These are phyloP conservation scores for Brasilioporus rufonigricans DNA, from an alignment of 768 basidiomycete species.

Conservation along the genomic window DNA sequence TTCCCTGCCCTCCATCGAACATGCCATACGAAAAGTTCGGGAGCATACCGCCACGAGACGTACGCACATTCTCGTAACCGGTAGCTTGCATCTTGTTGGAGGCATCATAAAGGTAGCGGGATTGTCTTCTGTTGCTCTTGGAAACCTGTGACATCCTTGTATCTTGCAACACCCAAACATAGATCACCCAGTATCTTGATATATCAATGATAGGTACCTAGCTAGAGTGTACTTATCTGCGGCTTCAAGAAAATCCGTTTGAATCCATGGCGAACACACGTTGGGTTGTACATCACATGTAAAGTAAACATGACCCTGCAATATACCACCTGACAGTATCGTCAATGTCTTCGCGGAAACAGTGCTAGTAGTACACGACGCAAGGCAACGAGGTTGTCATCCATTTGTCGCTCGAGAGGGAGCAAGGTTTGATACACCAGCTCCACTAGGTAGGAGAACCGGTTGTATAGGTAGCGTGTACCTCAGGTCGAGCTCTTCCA, in stretches of 20 bases:
- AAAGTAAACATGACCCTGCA: neutral
- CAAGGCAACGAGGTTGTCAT: neutral
- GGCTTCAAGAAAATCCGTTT: neutral
- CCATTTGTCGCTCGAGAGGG: neutral
- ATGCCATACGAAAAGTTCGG: slow-evolving; percentile 73
- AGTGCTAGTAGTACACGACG: neutral
- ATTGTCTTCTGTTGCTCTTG: slow-evolving; percentile 67
- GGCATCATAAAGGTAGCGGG: slow-evolving; percentile 91
- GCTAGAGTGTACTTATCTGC: slow-evolving; percentile 4
- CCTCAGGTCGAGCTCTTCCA: slow-evolving; percentile 72
- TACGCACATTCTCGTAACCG: slow-evolving; percentile 77
- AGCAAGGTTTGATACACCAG: neutral
- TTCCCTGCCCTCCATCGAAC: slow-evolving; percentile 84
- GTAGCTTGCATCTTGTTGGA: slow-evolving; percentile 91
- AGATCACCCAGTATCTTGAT: slow-evolving; percentile 1
- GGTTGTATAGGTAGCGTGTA: slow-evolving; percentile 77
- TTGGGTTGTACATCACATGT: neutral
- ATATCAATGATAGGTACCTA: slow-evolving; percentile 5
- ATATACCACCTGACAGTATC: neutral
- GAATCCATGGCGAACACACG: neutral
- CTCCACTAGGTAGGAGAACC: slow-evolving; percentile 45
- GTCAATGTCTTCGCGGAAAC: neutral
- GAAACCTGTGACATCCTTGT: slow-evolving; percentile 21
- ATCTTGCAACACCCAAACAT: neutral
- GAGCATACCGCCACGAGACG: slow-evolving; percentile 33